Percentiles rank a stretch among this genome's conserved stretches.
Conservation (phyloP, 1,139 yeast genomes). For the Saccharomyces hybrid region DNA sequence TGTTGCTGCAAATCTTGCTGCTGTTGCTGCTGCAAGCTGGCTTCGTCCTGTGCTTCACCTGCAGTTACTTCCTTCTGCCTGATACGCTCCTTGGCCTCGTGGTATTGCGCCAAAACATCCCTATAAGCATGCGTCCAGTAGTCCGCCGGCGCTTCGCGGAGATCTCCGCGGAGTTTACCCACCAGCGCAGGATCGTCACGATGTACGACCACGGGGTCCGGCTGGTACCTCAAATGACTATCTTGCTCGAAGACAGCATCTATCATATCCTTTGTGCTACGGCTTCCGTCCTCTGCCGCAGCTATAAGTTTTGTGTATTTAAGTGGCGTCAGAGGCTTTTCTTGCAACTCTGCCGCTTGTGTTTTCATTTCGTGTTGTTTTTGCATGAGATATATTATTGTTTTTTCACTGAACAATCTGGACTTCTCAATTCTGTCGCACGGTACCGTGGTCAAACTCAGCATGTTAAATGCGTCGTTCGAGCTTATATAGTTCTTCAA, state of each 20-base stretch:
- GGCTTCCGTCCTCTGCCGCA: not conserved
- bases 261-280: not conserved
- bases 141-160: conserved; percentile 24
- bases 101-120: conserved; percentile 10
- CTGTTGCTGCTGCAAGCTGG: conserved; percentile 7
- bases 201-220: conserved; percentile 3
- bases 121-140: conserved; percentile 22
- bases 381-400: conserved; percentile 10
- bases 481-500: conserved; percentile 21
- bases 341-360: not conserved
- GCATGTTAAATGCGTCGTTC: conserved; percentile 18
- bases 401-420: conserved; percentile 12
- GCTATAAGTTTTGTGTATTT: not conserved
- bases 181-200: not conserved
- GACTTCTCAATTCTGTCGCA: conserved; percentile 18
- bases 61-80: conserved; percentile 5
- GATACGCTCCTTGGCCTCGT: conserved; percentile 15
- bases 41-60: conserved; percentile 4
- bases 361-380: conserved; percentile 10
- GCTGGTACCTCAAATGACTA: not conserved
- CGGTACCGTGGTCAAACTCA: conserved; percentile 22
- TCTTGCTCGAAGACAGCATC: not conserved
- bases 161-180: conserved; percentile 15
- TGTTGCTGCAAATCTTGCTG: conserved; percentile 15
- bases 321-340: not conserved